These are phyloP conservation scores for Colletotrichum incanum DNA, from an alignment of 2,329 filamentous ascomycete genomes.

Conservation along the genomic window DNA sequence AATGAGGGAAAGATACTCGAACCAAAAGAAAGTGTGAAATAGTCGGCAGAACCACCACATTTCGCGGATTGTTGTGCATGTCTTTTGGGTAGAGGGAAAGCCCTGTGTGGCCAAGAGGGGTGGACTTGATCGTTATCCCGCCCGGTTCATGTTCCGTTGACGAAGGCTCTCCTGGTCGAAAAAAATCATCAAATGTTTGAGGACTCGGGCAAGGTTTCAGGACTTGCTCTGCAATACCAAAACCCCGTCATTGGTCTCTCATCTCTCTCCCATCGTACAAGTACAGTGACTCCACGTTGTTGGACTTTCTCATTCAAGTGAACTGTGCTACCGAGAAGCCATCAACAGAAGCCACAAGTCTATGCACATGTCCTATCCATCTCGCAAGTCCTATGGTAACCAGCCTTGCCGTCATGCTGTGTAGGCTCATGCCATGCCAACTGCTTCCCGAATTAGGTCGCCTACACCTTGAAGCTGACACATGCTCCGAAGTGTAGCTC, in stretches of 20 bases:
- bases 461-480: no score
- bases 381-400: not conserved
- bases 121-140: conserved; percentile 92
- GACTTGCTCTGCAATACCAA: conserved; percentile 38
- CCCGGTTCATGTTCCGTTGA: conserved; percentile 47
- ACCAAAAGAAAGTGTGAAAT: conserved; percentile 40
- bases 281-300: not conserved
- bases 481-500: no score
- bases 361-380: not conserved
- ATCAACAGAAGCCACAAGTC: not conserved
- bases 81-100: conserved; percentile 84
- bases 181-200: conserved; percentile 23
- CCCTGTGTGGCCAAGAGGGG: conserved; percentile 92
- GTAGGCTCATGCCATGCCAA: no score
- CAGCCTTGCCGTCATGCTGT: not conserved
- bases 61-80: conserved; percentile 43
- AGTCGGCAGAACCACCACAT: conserved; percentile 30
- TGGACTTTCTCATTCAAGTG: not conserved
- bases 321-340: not conserved
- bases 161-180: conserved; percentile 28
- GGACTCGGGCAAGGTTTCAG: conserved; percentile 15
- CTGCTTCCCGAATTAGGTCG: no score
- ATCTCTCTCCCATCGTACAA: not conserved
- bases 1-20: conserved; percentile 99
- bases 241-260: conserved; percentile 28